These are phyloP conservation scores for Aleurites moluccanus DNA, from an alignment of 441 rosid genomes.

Conservation along the genomic window DNA sequence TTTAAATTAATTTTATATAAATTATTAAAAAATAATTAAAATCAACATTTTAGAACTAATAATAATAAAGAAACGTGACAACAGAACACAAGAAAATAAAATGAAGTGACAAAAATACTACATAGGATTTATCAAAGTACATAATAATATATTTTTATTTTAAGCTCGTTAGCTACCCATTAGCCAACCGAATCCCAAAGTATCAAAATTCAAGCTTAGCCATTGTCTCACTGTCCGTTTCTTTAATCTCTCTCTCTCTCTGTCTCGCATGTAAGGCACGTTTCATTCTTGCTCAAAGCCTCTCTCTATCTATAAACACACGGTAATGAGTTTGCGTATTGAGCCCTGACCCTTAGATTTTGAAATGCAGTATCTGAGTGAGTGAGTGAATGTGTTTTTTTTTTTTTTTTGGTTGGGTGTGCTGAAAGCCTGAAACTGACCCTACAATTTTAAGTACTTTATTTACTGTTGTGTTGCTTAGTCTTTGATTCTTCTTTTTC, in stretches of 20 bases:
- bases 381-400: not conserved
- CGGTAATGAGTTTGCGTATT: conserved; percentile 5
- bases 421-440: conserved; percentile 15
- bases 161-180: not conserved
- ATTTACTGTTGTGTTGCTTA: not conserved
- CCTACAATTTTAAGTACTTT: conserved; percentile 21
- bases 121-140: conserved; percentile 13
- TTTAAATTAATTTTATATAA: too few species aligned
- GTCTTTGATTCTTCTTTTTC: conserved; percentile 12
- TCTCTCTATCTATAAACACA: not conserved
- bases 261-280: conserved; percentile 25
- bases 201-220: not conserved
- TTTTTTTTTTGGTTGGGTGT: conserved; percentile 13
- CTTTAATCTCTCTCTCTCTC: conserved; percentile 10
- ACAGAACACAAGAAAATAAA: too few species aligned
- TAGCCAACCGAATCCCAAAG: not conserved
- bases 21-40: too few species aligned
- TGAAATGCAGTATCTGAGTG: conserved; percentile 10
- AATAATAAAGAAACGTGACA: too few species aligned
- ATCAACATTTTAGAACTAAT: too few species aligned
- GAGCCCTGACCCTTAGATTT: not conserved
- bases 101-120: too few species aligned
- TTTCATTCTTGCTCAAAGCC: not conserved
- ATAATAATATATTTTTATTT: not conserved
- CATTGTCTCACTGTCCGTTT: conserved; percentile 7